Evolutionary conservation across 1,284 basidiomycete genomes (phyloP).

Genomic region (Cystobasidiaceae sp.): DNA sequence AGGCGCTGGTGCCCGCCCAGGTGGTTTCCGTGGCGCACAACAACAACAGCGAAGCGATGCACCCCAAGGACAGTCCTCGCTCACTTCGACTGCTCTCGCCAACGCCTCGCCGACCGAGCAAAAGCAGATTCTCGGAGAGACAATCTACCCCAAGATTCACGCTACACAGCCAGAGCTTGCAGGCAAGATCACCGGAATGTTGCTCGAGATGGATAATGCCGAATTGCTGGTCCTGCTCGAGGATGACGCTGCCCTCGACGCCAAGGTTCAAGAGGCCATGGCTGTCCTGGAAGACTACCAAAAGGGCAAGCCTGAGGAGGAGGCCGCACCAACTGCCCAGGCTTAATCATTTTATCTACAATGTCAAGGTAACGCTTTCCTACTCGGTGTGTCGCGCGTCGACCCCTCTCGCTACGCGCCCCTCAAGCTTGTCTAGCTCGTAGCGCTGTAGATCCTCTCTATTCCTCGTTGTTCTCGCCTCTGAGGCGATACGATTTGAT

Average conservation of each 20-base stretch:
- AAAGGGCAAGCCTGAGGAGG: constrained; percentile 45
- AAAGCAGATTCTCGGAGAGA: constrained; percentile 58
- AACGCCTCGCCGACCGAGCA: constrained; percentile 76
- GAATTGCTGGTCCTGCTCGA: constrained; percentile 84
- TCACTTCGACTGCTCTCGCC: constrained; percentile 57
- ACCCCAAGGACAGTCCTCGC: constrained; percentile 37
- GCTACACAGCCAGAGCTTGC: constrained; percentile 69
- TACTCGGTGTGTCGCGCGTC: too few relatives aligned
- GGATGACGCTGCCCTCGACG: constrained; percentile 67
- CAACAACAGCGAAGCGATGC: constrained; percentile 54
- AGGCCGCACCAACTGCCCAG: neutral
- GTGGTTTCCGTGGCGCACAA: constrained; percentile 47
- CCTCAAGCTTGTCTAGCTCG: too few relatives aligned
- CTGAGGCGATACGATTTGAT: too few relatives aligned
- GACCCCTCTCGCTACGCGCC: too few relatives aligned
- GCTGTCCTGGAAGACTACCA: constrained; percentile 71
- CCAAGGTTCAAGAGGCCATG: constrained; percentile 85
- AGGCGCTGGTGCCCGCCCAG: constrained; percentile 53
- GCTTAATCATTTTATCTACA: neutral
- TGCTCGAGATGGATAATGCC: constrained; percentile 92
- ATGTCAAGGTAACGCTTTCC: neutral
- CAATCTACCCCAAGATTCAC: constrained; percentile 42
- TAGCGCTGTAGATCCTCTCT: constrained; percentile 6
- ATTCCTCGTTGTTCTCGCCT: neutral
- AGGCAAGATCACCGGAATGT: constrained; percentile 93